Base-by-base conservation (phyloP, 2,329 filamentous ascomycete genomes). In the Cytospora paraplurivora region DNA sequence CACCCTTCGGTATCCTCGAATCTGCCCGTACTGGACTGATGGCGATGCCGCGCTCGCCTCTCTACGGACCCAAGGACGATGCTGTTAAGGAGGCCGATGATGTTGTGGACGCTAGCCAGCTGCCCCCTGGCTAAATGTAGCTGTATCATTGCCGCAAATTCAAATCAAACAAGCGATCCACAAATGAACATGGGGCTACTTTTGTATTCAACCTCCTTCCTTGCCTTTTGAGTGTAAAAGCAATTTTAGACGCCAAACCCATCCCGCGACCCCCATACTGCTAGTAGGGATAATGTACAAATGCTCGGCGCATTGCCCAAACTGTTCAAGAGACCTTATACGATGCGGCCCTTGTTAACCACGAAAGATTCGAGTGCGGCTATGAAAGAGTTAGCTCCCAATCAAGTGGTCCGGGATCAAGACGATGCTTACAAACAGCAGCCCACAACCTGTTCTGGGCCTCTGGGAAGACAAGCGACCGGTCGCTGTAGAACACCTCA, bases 391-490 rank as follows among this genome's bases (percentile, higher is more conserved):
- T 66, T 41, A 66, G 64, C 37, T 32, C 55, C 37, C 32, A 13
- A 3, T 32, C 17, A 59, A 10, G 19, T 8, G 27, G 35, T n/a
- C n/a, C 5, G 51, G 19, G 2, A 38, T 10, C 3, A 2, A 12
- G 32, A 13, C 6, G 10, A 10, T 10, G 84, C 86, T 77, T 77
- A 88, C 88, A 81, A 71, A 96, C 87, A 52, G 93, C 93, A 68
- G 92, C 89, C 91, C 93, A 99, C 41, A 99, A 76, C 68, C 95
- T 87, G 74, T 99, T 99, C 79, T 98, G 93, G 0, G 92, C 95
- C 77, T 99, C 95, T 1, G 86, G 87, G 79, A 97, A 99, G 4
- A 98, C 95, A 33, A 99, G 80, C 47, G 91, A 96, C 71, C 89
- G 85, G 0, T 86, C 82, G 55, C 91, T 88, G 76, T 98, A 97